Conservation (phyloP, 352 stramenopile genomes). For the Globisporangium cederbergense region DNA sequence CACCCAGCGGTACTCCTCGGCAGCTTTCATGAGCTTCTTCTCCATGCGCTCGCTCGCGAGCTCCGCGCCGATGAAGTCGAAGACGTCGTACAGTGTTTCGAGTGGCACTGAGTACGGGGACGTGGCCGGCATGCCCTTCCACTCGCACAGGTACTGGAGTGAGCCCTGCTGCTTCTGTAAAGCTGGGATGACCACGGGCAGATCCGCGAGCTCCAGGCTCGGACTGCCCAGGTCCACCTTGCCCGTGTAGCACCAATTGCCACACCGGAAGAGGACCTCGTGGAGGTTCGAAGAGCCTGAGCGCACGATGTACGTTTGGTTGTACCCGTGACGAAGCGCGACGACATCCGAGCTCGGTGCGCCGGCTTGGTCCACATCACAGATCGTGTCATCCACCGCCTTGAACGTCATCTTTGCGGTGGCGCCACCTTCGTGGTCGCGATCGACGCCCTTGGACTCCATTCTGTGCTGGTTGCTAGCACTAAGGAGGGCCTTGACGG, state of each 20-base stretch:
- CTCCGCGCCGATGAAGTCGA: slow-evolving; percentile 82
- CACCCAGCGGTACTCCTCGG: slow-evolving; percentile 88
- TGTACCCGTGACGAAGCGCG: slow-evolving; percentile 86
- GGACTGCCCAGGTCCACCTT: slow-evolving; percentile 84
- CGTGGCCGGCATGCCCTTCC: slow-evolving; percentile 64
- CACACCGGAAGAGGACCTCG: slow-evolving; percentile 92
- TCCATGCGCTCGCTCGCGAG: slow-evolving; percentile 79
- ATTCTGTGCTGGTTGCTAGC: slow-evolving; percentile 23
- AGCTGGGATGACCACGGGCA: slow-evolving; percentile 88
- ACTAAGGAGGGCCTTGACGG: background rate
- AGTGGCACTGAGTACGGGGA: slow-evolving; percentile 73
- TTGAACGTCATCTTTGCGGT: slow-evolving; percentile 27
- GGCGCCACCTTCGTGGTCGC: slow-evolving; percentile 18
- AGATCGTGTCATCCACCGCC: slow-evolving; percentile 26
- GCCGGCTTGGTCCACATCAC: slow-evolving; percentile 38
- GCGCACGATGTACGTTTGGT: slow-evolving; percentile 91
- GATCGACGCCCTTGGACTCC: slow-evolving; percentile 50
- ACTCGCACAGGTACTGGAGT: slow-evolving; percentile 91
- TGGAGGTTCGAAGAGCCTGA: slow-evolving; percentile 66
- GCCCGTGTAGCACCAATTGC: slow-evolving; percentile 94
- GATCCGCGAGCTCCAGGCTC: slow-evolving; percentile 79
- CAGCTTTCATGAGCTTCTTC: slow-evolving; percentile 83
- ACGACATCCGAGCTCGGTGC: slow-evolving; percentile 63
- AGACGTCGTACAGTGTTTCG: slow-evolving; percentile 78
- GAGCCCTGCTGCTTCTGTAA: slow-evolving; percentile 93